Conservation (phyloP, 225 moss, liverwort and hornwort species). For the Pseudoscleropodium purum region DNA sequence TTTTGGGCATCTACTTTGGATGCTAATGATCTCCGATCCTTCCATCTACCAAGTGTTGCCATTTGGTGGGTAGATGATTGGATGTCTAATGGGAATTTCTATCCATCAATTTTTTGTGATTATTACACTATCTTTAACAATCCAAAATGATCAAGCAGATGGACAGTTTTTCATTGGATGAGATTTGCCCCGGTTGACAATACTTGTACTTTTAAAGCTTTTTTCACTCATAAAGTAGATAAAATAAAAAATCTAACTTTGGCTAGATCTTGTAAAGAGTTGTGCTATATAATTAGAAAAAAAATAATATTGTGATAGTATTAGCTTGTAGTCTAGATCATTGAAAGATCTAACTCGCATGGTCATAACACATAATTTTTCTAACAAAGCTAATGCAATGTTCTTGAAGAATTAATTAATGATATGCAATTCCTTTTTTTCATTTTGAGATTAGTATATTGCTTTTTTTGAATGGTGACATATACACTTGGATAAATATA, state of each 20-base stretch:
- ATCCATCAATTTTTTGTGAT: background rate
- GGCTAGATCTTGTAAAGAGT: fast-evolving
- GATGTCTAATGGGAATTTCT: fast-evolving
- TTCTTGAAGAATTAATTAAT: no score
- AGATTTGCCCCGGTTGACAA: fast-evolving
- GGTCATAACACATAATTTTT: background rate
- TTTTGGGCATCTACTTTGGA: fast-evolving
- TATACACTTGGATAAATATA: no score
- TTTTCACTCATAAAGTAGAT: fast-evolving
- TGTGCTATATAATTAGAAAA: background rate
- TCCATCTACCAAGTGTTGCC: fast-evolving
- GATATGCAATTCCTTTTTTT: no score
- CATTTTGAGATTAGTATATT: background rate
- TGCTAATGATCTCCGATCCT: no score
- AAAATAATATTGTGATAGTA: background rate
- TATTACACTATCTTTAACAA: fast-evolving
- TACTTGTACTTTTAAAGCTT: fast-evolving
- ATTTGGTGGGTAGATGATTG: fast-evolving
- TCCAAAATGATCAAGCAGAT: fast-evolving
- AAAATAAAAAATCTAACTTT: background rate
- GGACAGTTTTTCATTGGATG: fast-evolving
- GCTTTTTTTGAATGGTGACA: background rate
- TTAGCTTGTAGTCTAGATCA: fast-evolving
- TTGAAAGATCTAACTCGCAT: fast-evolving
- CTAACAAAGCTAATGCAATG: background rate